Evolutionary conservation across 805 yeast genomes (phyloP).

Genomic region (Ogataea philodendri): DNA sequence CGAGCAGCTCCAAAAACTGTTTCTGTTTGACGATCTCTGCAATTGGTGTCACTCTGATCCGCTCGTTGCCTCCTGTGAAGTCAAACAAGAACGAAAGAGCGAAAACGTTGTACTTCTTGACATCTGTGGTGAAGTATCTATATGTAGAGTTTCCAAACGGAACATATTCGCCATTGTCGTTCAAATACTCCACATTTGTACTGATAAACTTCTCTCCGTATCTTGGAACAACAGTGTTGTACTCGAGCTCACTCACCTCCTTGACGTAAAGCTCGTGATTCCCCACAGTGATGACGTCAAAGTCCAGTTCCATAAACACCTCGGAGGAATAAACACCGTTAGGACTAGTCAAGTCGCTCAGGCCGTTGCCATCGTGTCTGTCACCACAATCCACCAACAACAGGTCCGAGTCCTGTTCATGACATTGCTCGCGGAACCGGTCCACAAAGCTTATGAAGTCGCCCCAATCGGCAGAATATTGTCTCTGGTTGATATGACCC

Average conservation of each 20-base stretch:
- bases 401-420: conserved; percentile 52
- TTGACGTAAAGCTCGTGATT: conserved; percentile 84
- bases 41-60: conserved; percentile 64
- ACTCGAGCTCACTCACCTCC: conserved; percentile 65
- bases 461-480: conserved; percentile 89
- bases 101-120: conserved; percentile 50
- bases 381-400: conserved; percentile 87
- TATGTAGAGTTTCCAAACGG: conserved; percentile 67
- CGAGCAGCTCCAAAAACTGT: conserved; percentile 61
- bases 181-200: conserved; percentile 64
- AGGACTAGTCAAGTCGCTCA: conserved; percentile 73
- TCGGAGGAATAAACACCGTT: conserved; percentile 64
- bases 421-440: conserved; percentile 40
- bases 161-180: conserved; percentile 44
- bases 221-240: conserved; percentile 51
- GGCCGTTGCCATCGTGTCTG: conserved; percentile 91
- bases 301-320: conserved; percentile 62
- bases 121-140: conserved; percentile 62
- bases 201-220: conserved; percentile 66
- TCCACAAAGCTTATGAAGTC: conserved; percentile 71
- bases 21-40: conserved; percentile 48
- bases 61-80: conserved; percentile 57
- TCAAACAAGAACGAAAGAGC: conserved; percentile 80
- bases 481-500: conserved; percentile 78
- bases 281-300: conserved; percentile 81